phyloP scores from a whole-genome alignment of 2,329 filamentous ascomycete species.

The Kalmusia sp. region DNA sequence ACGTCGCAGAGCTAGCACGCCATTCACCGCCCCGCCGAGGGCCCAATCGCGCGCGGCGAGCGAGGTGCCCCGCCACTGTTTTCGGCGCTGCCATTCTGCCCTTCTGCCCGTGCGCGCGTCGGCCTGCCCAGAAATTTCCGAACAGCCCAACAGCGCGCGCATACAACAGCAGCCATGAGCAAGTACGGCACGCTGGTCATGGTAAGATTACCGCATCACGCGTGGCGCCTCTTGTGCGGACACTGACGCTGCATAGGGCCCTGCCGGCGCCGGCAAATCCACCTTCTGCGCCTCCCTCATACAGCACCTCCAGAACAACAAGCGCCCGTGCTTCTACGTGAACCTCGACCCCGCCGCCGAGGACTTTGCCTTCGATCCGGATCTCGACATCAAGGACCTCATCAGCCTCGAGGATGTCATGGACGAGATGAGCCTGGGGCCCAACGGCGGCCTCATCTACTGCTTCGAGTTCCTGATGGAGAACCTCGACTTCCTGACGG shows the following conservation, averaged over 20 bases:
- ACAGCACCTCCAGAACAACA: conserved; percentile 87
- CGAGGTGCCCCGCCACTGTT: background rate
- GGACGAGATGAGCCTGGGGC: conserved; percentile 90
- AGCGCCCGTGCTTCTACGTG: conserved; percentile 95
- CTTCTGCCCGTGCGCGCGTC: conserved; percentile 2
- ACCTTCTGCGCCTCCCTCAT: conserved; percentile 96
- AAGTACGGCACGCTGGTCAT: conserved; percentile 96
- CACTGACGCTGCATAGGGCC: conserved; percentile 60
- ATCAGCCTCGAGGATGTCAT: conserved; percentile 95
- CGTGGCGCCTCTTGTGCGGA: background rate
- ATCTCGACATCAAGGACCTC: conserved; percentile 93
- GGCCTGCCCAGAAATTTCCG: conserved; percentile 1
- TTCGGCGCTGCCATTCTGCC: background rate
- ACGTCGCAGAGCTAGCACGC: conserved; percentile 25
- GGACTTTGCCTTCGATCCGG: conserved; percentile 86
- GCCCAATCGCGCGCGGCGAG: background rate
- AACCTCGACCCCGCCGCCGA: conserved; percentile 98
- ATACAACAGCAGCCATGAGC: conserved; percentile 67
- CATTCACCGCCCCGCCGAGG: conserved; percentile 19
- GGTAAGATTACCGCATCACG: conserved; percentile 50
- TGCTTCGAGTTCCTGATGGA: conserved; percentile 96
- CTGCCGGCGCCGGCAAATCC: conserved; percentile 94
- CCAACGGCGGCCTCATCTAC: conserved; percentile 92
- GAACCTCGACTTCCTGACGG: conserved; percentile 89
- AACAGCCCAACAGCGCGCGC: conserved; percentile 7